A percentile compares a stretch with the other conserved stretches of the same genome.
phyloP scores from a whole-genome alignment of 1,284 basidiomycete genomes.

The Cystobasidiaceae sp. region DNA sequence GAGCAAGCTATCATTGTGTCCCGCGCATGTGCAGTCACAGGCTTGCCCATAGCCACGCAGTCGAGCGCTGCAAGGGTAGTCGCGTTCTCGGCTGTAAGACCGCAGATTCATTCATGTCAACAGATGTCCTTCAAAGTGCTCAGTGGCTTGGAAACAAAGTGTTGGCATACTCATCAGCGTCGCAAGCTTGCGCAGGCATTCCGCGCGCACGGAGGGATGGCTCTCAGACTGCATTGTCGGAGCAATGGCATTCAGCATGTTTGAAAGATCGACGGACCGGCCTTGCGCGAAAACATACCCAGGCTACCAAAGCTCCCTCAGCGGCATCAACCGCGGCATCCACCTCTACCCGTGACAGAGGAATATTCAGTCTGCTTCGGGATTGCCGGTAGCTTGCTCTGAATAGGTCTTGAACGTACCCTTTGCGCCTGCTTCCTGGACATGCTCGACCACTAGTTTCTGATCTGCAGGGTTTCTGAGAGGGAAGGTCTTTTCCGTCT shows the following conservation, averaged over 20 bases:
- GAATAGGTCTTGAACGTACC: background rate
- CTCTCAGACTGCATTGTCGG: conserved; percentile 4
- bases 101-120: background rate
- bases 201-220: conserved; percentile 8
- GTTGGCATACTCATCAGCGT: background rate
- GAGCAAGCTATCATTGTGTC: background rate
- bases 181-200: conserved; percentile 11
- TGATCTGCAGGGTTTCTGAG: conserved; percentile 5
- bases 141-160: background rate
- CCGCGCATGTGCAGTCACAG: background rate
- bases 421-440: conserved; percentile 15
- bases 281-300: background rate
- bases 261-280: background rate
- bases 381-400: background rate
- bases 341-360: background rate
- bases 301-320: background rate
- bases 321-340: conserved; percentile 12
- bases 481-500: background rate
- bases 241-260: background rate
- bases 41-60: conserved; percentile 15
- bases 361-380: background rate
- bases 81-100: conserved; percentile 1
- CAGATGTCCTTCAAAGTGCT: background rate
- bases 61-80: conserved; percentile 6
- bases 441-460: background rate